Base-by-base conservation (phyloP, 2,329 filamentous ascomycete species). In the Paraphaeosphaeria minitans region DNA sequence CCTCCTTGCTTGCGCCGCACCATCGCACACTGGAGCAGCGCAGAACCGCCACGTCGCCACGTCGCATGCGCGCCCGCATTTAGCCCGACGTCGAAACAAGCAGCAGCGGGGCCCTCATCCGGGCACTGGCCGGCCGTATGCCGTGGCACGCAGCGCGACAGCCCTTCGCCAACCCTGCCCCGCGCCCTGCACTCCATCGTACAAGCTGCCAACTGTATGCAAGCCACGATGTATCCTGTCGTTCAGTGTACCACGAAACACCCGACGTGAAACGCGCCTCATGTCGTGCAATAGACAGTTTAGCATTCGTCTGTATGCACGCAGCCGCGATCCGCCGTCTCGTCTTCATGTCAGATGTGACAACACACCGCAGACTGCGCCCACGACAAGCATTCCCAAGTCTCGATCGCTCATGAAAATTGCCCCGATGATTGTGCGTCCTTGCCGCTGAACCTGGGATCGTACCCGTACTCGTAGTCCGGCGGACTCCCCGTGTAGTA, bases 401-500 rank as follows among this genome's bases (percentile, higher is more conserved):
- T 66, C 66, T 50, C 57, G 55, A 22, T n/a, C 14, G 7, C 37
- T 39, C 37, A 39, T 5, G 65, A 57, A 47, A 62, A 63, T n/a
- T 66, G 61, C 39, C 61, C 59, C 22, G 56, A 58, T 42, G 47
- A 49, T 39, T 67, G 66, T 12, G 58, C 37, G 41, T 66, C 66
- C 54, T 60, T 59, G 27, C 55, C 66, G 35, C 61, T 62, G 41
- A 53, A 61, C 52, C 66, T 70, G 45, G 60, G 61, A 43, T 70
- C 70, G 58, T 66, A 66, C 41, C 57, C 62, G 68, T 67, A 74
- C 29, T 68, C 66, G 48, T 55, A 63, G 12, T 63, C 65, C 13
- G 67, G 66, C 14, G 67, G 66, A 57, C 68, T 69, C 19, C 63
- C 65, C 48, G 66, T 67, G 55, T 70, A 71, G 48, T 66, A 59